Percentiles rank a stretch among this genome's conserved stretches.
These are phyloP conservation scores for Phytopythium ostracodes DNA, from an alignment of 352 stramenopile species.

Conservation along the genomic window DNA sequence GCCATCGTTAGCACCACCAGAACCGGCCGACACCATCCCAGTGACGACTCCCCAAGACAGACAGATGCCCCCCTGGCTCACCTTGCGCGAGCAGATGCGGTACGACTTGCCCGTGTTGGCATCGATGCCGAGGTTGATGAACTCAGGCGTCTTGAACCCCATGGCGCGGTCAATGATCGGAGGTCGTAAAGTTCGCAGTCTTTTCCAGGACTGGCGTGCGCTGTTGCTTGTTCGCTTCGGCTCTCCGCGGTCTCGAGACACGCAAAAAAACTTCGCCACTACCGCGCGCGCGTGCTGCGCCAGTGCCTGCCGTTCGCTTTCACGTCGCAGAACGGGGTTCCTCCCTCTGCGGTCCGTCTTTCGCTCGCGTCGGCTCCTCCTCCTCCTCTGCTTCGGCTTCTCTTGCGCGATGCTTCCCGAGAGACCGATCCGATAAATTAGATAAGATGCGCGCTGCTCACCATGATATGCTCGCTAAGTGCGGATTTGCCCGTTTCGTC, in stretches of 20 bases:
- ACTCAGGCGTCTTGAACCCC: conserved; percentile 61
- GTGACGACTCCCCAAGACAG: too few species aligned
- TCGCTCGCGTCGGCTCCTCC: background rate
- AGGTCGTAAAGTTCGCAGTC: conserved; percentile 2
- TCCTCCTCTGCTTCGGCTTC: too few species aligned
- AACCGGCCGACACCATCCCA: background rate
- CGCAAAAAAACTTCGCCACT: background rate
- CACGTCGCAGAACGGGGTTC: background rate
- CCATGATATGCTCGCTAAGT: background rate
- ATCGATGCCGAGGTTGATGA: conserved; percentile 82
- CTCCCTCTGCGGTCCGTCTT: background rate
- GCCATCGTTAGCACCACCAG: background rate
- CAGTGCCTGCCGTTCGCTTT: background rate
- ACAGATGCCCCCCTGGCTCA: conserved; percentile 14
- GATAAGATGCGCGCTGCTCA: background rate
- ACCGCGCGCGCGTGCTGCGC: background rate
- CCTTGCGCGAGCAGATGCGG: conserved; percentile 80
- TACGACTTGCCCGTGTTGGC: conserved; percentile 83
- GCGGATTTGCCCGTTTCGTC: background rate
- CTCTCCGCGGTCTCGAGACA: background rate
- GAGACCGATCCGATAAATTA: too few species aligned
- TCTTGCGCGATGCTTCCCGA: too few species aligned
- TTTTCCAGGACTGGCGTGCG: background rate
- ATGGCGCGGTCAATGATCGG: conserved; percentile 21
- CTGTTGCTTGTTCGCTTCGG: background rate